Evolutionary conservation across 192 early-diverging fungal genomes (phyloP), one percentile per base, ranked within the genome.

Genomic region (Lunasporangiospora selenospora): DNA sequence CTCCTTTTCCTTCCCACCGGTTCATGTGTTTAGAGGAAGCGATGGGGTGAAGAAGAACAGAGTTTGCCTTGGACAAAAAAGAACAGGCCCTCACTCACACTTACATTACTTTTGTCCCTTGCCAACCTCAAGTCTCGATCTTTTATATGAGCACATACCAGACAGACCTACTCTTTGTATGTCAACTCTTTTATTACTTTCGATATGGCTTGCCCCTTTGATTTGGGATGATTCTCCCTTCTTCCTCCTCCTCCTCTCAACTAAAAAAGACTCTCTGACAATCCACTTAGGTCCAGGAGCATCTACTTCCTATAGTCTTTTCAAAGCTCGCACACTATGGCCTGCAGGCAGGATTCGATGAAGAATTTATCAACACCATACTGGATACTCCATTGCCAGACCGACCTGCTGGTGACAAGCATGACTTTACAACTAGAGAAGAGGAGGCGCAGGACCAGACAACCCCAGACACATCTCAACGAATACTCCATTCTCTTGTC

Each of bases 111-210:
- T n/a, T n/a, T n/a, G n/a, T n/a, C n/a, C n/a, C n/a, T n/a, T n/a
- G n/a, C 26, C 63, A 73, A 26, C 80, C 83, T 6, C 84, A 83
- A 61, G 83, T 91, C 31, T 88, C 86, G 27, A 89, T 91, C 43
- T 90, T 91, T 42, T 91, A 89, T 61, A 81, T 89, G 64, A 85
- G 82, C 2, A 91, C 89, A 6, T 91, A 89, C 65, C 87, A 90
- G 65, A 91, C 88, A 0, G 89, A 91, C 43, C 80, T 88, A 42
- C 76, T 90, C 27, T 83, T 90, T 79, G 87, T 89, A 80, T 73
- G 83, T 71, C 1, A 12, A n/a, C 27, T 37, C 7, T 15, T 10
- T 53, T 16, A 38, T 19, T 26, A 18, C 13, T 52, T 16, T 42
- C 37, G 30, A 52, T 57, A 15, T 13, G 15, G 19, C 8, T 11